Conservation (phyloP, 345 rosid species). For the Eucalyptus pauciflora region DNA sequence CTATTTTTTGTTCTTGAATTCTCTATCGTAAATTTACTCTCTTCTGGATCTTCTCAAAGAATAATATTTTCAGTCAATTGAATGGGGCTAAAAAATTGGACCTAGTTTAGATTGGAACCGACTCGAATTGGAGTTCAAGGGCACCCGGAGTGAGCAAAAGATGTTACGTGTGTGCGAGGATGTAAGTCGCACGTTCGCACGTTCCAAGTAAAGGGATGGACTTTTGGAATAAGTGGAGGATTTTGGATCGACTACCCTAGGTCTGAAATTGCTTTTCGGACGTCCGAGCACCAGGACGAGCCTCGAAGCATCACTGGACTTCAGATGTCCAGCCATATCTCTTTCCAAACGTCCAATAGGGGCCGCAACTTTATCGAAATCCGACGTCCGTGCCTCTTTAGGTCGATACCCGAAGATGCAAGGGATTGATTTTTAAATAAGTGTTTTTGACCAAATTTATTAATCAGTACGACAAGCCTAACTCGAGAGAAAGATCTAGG, state of each 20-base stretch:
- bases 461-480: neutral
- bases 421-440: neutral
- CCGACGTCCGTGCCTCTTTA: neutral
- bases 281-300: neutral
- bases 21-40: neutral
- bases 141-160: neutral
- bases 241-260: neutral
- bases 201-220: neutral
- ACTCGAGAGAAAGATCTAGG: neutral
- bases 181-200: neutral
- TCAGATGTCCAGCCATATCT: neutral
- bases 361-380: too few species aligned
- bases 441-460: neutral
- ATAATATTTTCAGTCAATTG: neutral
- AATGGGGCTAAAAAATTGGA: neutral
- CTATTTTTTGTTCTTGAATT: neutral
- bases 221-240: neutral
- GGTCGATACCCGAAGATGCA: neutral
- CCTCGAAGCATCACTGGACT: neutral
- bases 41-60: neutral
- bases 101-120: neutral
- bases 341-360: neutral
- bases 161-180: neutral
- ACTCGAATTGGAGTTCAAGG: neutral
- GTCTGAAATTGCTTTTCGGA: neutral